A percentile compares a stretch with the other conserved stretches of the same genome.
phyloP scores from a whole-genome alignment of 2,329 filamentous ascomycete species.

The Diplodia corticola region DNA sequence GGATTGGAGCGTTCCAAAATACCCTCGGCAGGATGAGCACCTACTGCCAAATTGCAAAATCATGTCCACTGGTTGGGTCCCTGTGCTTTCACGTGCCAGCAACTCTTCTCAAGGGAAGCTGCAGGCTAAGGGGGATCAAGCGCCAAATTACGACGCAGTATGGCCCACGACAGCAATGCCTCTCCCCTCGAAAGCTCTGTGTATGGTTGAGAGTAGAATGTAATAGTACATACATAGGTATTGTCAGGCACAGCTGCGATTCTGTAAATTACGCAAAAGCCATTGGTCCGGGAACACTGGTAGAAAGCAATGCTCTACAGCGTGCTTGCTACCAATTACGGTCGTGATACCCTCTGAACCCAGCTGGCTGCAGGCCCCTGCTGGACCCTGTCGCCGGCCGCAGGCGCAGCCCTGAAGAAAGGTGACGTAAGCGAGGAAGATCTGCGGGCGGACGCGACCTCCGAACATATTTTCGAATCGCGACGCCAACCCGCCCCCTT shows the following conservation, averaged over 20 bases:
- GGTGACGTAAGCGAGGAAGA: conserved; percentile 19
- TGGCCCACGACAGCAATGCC: too few relatives aligned
- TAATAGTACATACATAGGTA: too few relatives aligned
- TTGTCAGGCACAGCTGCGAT: neutral
- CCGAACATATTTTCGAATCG: conserved; percentile 22
- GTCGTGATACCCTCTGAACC: neutral
- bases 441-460: conserved; percentile 14
- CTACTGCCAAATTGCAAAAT: neutral
- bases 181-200: too few relatives aligned
- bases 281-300: neutral
- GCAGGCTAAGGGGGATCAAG: neutral
- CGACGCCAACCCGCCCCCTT: neutral
- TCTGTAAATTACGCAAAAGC: neutral
- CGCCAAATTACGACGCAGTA: too few relatives aligned
- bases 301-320: neutral
- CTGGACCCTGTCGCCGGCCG: neutral
- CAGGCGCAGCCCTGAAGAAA: conserved; percentile 11
- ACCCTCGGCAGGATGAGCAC: neutral
- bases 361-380: neutral
- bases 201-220: too few relatives aligned
- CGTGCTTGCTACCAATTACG: neutral
- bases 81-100: neutral
- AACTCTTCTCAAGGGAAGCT: neutral
- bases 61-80: neutral
- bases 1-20: neutral